Base-by-base conservation (phyloP, 305 asterid genomes). In the Ilex paraguariensis region DNA sequence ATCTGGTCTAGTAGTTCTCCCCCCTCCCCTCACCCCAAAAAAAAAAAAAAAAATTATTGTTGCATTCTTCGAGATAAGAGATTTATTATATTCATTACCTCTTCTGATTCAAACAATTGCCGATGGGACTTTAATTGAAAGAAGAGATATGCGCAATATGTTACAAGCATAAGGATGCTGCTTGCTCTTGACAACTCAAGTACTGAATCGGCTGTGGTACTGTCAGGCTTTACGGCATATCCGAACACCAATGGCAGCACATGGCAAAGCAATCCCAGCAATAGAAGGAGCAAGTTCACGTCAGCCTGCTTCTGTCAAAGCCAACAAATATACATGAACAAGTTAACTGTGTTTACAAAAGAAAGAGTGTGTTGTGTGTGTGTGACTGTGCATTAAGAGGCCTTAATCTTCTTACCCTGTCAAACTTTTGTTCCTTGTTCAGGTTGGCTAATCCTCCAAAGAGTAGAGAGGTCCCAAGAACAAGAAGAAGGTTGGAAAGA, bases 231-330 rank as follows among this genome's bases (percentile, higher is more conserved):
- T n/a, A 70, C 31, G 6, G 70, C 52, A 36, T 44, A 49, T 59
- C 69, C 72, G 32, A 63, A 75, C 68, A 79, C 63, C 65, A 79
- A 46, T 11, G 84, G 84, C 70, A 79, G 66, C 65, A 70, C 63
- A 31, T 75, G 81, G 60, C 84, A 79, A 42, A 79, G 79, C 70
- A 79, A 53, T 59, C 84, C 84, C 60, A 79, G 32, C 56, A 79
- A 61, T 32, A 79, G 48, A 7, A 79, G 69, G 3, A 70, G 56
- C 15, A 75, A 67, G 68, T 75, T 79, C 11, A 68, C 79, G 59
- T 79, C 81, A 5, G 79, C 79, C 65, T 79, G 84, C 60, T 70
- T 76, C 84, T 79, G 84, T n/a, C 14, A 61, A 31, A 33, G 0
- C 36, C 16, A 53, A 63, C 21, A 60, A 48, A 67, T 28, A 13